These are phyloP conservation scores for Aspergillus carlsbadensis DNA, from an alignment of 495 filamentous ascomycete genomes.

Conservation along the genomic window DNA sequence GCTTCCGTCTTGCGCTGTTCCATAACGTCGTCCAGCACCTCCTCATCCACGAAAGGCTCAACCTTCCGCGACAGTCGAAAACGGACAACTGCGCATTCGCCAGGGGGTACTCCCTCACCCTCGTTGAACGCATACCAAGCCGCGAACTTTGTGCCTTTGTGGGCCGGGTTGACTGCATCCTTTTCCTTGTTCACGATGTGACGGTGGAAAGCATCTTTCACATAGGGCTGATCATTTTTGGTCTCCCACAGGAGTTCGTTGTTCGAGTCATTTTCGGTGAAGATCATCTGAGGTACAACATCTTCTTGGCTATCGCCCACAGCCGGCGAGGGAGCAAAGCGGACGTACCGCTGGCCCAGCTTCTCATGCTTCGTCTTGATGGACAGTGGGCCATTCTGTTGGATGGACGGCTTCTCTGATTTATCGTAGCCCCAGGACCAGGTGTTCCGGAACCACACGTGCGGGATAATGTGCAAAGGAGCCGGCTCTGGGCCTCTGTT, in stretches of 20 bases:
- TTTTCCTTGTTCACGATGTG: conserved; percentile 82
- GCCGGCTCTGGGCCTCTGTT: conserved; percentile 90
- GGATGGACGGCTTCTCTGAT: conserved; percentile 70
- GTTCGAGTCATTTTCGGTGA: conserved; percentile 96
- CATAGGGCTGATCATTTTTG: conserved; percentile 76
- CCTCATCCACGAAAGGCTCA: conserved; percentile 82
- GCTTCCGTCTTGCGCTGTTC: conserved; percentile 82
- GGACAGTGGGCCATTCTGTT: conserved; percentile 58
- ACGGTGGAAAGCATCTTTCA: conserved; percentile 94
- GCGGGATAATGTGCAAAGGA: conserved; percentile 88
- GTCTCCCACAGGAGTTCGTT: conserved; percentile 70
- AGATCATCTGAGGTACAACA: conserved; percentile 77
- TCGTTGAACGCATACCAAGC: conserved; percentile 94
- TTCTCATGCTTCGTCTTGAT: conserved; percentile 72
- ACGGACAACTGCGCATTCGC: conserved; percentile 92
- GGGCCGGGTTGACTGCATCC: conserved; percentile 74
- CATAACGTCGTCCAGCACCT: conserved; percentile 86
- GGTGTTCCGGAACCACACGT: conserved; percentile 96
- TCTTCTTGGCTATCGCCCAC: conserved; percentile 74
- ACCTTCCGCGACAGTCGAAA: conserved; percentile 78
- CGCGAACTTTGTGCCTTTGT: conserved; percentile 81
- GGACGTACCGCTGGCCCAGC: conserved; percentile 78
- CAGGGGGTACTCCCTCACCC: conserved; percentile 78
- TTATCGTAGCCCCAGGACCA: conserved; percentile 88
- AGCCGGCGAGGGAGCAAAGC: conserved; percentile 87